A percentile compares a stretch with the other conserved stretches of the same genome.
phyloP scores from a whole-genome alignment of 2,329 filamentous ascomycete genomes.

The Clarireedia sp. region DNA sequence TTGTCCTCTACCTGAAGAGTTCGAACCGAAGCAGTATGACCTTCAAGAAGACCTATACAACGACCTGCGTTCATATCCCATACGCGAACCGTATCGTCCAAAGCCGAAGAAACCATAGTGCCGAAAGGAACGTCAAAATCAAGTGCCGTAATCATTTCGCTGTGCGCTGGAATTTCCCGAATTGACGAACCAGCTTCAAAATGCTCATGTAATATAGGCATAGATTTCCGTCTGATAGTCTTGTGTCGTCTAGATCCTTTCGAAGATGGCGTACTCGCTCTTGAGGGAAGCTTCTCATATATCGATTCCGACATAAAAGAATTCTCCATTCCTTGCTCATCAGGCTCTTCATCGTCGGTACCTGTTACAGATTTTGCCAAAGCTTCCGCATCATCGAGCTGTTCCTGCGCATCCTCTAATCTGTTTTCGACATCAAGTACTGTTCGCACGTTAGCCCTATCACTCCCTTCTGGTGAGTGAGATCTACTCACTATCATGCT shows the following conservation, averaged over 20 bases:
- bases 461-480: background rate
- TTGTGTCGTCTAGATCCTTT: constrained; percentile 42
- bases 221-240: constrained; percentile 66
- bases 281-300: constrained; percentile 77
- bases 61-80: constrained; percentile 94
- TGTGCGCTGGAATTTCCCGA: constrained; percentile 80
- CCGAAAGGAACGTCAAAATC: constrained; percentile 98
- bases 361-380: constrained; percentile 44
- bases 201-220: constrained; percentile 93
- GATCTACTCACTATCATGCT: constrained; percentile 67
- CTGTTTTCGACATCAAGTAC: constrained; percentile 55
- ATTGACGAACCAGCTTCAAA: constrained; percentile 85
- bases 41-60: constrained; percentile 85
- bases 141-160: constrained; percentile 77
- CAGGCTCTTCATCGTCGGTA: constrained; percentile 43
- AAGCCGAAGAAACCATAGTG: constrained; percentile 81
- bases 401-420: constrained; percentile 52
- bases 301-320: constrained; percentile 97
- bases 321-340: constrained; percentile 35
- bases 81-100: constrained; percentile 90
- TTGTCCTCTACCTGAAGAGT: constrained; percentile 93
- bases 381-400: constrained; percentile 51
- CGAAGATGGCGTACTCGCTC: constrained; percentile 40
- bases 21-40: constrained; percentile 88
- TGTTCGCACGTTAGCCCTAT: constrained; percentile 27